Evolutionary conservation across 306 rosid species (phyloP).

Genomic region (Carpinus fangiana): DNA sequence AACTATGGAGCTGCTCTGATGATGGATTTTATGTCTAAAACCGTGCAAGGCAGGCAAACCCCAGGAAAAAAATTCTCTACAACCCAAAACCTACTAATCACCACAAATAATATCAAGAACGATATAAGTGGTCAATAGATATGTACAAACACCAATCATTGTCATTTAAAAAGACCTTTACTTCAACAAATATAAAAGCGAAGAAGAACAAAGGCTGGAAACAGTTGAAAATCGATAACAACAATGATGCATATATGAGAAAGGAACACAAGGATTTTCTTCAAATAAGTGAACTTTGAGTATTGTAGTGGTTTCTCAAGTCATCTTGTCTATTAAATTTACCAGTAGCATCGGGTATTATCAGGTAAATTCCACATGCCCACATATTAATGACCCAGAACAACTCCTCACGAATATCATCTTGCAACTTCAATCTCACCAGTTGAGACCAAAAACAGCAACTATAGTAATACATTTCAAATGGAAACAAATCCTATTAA

Average conservation of each 20-base stretch:
- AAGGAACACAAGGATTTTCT: background rate
- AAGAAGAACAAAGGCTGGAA: background rate
- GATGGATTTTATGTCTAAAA: conserved; percentile 65
- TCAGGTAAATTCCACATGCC: background rate
- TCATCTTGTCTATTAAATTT: background rate
- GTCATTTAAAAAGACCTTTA: background rate
- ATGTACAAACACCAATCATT: background rate
- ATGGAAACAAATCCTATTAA: background rate
- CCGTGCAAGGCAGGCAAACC: conserved; percentile 44
- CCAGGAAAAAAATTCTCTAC: conserved; percentile 38
- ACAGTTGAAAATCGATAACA: background rate
- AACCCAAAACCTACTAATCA: conserved; percentile 54
- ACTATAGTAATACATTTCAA: background rate
- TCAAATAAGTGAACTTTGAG: background rate
- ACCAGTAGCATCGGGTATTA: background rate
- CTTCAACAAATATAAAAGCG: background rate
- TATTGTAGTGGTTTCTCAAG: background rate
- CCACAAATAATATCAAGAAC: conserved; percentile 12
- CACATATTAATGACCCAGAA: background rate
- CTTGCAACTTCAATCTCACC: background rate
- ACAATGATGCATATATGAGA: background rate
- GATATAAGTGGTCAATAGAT: background rate
- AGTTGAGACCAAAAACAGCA: background rate
- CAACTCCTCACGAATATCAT: background rate
- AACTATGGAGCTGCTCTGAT: conserved; percentile 69